Evolutionary conservation across 2,329 filamentous ascomycete species (phyloP), one percentile per base, ranked within the genome.

Genomic region (Fusarium hainanense): DNA sequence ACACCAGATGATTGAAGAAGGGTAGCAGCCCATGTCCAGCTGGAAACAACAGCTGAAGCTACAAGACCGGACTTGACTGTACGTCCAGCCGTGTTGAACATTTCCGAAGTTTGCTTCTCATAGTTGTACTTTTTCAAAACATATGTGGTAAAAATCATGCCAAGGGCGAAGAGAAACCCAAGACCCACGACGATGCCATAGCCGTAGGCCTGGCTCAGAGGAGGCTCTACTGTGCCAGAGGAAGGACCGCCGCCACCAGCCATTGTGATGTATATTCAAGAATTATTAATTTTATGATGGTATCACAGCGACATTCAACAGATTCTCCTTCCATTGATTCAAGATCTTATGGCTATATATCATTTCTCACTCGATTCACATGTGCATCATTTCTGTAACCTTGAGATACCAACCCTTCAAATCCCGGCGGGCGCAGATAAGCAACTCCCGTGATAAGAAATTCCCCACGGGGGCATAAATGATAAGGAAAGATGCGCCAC

Each of bases 1-100:
- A 97, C 92, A n/a, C 90, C 88, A 1, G 92, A 90, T 3, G 89
- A 92, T 76, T 96, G 93, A 4, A 96, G 84, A 3, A 95, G 83
- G 0, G 93, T 96, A 23, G 93, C 93, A 1, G 93, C 93, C 93
- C 93, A 97, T 0, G 94, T 97, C 94, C 94, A 97, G 7, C 91
- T 94, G 18, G 92, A 94, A 6, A 97, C 93, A n/a, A 97, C 94
- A 18, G 93, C 94, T 7, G 93, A 92, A 13, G 93, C 92, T 1
- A 97, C 93, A 16, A 97, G 85, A 44, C 94, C 94, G 11, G 93
- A 94, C 77, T 97, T 97, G 71, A 97, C 93, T 2, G 92, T 94
- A 66, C 94, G 86, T 20, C 93, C 93, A 51, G 94, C 94, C 0
- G 94, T 97, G 69, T 88, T 94, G 84, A 97, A 97, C 88, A 94